These are phyloP conservation scores for Wallacemonas sp. DNA, from an alignment of 208 protist species.

Conservation along the genomic window DNA sequence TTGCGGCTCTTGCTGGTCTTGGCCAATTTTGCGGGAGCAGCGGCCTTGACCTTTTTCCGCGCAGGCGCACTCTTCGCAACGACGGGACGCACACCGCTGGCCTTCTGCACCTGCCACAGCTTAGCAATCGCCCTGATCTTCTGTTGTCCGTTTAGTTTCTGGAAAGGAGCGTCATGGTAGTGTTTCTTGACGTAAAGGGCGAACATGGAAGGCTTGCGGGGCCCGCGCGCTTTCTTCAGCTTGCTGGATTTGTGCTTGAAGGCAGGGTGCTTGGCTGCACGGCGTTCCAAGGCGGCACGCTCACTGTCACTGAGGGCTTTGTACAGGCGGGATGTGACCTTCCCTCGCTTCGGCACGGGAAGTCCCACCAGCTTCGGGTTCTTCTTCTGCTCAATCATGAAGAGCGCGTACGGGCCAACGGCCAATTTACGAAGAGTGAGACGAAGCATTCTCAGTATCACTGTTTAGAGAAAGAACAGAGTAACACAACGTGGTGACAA, in stretches of 20 bases:
- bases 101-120: slow-evolving; percentile 17
- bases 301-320: slow-evolving; percentile 25
- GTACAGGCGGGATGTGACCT: slow-evolving; percentile 31
- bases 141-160: slow-evolving; percentile 6
- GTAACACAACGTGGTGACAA: too few species aligned
- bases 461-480: too few species aligned
- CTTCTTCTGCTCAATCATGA: slow-evolving; percentile 51
- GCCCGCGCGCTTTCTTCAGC: slow-evolving; percentile 12
- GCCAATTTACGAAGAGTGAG: slow-evolving; percentile 23
- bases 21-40: not conserved
- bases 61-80: not conserved
- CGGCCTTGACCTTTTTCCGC: not conserved
- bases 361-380: slow-evolving; percentile 34
- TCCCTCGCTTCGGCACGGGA: slow-evolving; percentile 26
- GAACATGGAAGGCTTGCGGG: slow-evolving; percentile 9
- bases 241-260: slow-evolving; percentile 11
- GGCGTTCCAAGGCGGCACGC: slow-evolving; percentile 25
- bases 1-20: too few species aligned
- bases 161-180: not conserved
- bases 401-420: slow-evolving; percentile 31
- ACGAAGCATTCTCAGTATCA: slow-evolving; percentile 48
- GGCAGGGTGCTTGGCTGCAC: slow-evolving; percentile 25
- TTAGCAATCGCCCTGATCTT: slow-evolving; percentile 3
- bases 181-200: slow-evolving; percentile 4
- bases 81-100: not conserved